Percentiles rank a stretch among this genome's conserved stretches.
These are phyloP conservation scores for Salix viminalis DNA, from an alignment of 345 rosid genomes.

Conservation along the genomic window DNA sequence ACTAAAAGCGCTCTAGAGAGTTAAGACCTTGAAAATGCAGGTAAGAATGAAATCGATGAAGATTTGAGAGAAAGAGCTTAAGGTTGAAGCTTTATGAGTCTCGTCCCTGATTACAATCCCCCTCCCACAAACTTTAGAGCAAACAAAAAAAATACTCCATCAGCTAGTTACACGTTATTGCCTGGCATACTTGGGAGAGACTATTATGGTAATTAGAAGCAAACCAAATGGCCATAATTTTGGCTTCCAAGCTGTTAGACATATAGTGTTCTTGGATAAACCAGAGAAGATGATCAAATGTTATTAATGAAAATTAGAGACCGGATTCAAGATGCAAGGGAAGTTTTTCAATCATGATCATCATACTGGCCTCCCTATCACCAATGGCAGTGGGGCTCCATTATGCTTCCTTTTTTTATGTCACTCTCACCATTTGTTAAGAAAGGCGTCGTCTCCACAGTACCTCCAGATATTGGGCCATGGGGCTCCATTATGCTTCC, in stretches of 20 bases:
- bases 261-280: neutral
- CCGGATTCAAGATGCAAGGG: neutral
- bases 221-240: neutral
- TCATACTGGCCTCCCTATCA: too few relatives aligned
- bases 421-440: too few relatives aligned
- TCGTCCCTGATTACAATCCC: neutral
- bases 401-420: too few relatives aligned
- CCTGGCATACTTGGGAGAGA: too few relatives aligned
- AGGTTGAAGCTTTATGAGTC: neutral
- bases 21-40: neutral
- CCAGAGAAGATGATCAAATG: neutral
- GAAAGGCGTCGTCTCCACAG: too few relatives aligned
- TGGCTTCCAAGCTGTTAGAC: neutral
- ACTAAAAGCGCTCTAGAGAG: neutral
- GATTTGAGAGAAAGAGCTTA: neutral
- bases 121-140: neutral
- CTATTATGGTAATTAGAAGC: too few relatives aligned
- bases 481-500: too few relatives aligned
- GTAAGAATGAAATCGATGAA: neutral
- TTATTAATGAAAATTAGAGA: neutral
- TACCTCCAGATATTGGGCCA: too few relatives aligned
- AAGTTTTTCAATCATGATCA: too few relatives aligned
- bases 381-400: too few relatives aligned
- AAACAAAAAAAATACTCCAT: neutral
- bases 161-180: neutral